Conservation (phyloP, 2,329 filamentous ascomycete genomes). For the Neoascochyta sp. region DNA sequence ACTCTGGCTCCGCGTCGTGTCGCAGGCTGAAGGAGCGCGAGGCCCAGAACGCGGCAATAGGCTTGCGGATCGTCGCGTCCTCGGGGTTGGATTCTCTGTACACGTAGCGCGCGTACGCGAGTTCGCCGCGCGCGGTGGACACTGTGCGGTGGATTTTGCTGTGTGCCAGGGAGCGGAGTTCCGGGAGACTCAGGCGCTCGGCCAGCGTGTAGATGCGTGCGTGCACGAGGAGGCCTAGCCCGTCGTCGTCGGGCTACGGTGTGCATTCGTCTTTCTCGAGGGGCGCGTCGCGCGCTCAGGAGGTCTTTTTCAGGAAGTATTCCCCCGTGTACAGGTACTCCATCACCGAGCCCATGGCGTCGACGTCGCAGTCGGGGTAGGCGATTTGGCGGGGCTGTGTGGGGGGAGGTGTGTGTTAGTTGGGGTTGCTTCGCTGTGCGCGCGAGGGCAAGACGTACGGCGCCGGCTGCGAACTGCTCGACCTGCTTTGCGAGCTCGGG, state of each 20-base stretch:
- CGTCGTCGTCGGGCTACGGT: slow-evolving; percentile 69
- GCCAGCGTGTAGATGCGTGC: slow-evolving; percentile 87
- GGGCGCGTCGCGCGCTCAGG: slow-evolving; percentile 59
- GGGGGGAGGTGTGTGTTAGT: not conserved
- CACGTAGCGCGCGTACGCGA: slow-evolving; percentile 85
- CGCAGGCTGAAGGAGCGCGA: slow-evolving; percentile 74
- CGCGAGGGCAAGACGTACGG: slow-evolving; percentile 52
- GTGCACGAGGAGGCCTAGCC: slow-evolving; percentile 80
- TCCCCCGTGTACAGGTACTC: slow-evolving; percentile 82
- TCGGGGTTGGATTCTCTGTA: slow-evolving; percentile 70
- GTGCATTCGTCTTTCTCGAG: slow-evolving; percentile 66
- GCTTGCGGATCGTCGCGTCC: slow-evolving; percentile 71
- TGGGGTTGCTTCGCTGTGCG: no score
- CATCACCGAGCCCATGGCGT: slow-evolving; percentile 73
- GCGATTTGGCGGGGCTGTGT: slow-evolving; percentile 62
- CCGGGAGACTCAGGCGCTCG: slow-evolving; percentile 64
- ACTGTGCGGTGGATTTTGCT: slow-evolving; percentile 91
- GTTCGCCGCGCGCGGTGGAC: slow-evolving; percentile 83
- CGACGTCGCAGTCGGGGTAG: slow-evolving; percentile 64
- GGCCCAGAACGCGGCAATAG: slow-evolving; percentile 89
- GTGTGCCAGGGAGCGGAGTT: slow-evolving; percentile 72
- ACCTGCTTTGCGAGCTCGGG: slow-evolving; percentile 68
- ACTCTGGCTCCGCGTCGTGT: slow-evolving; percentile 81
- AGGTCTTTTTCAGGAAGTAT: slow-evolving; percentile 68
- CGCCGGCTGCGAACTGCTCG: slow-evolving; percentile 58